Base-by-base conservation (phyloP, 202 grass and related monocot species). In the Digitaria exilis region DNA sequence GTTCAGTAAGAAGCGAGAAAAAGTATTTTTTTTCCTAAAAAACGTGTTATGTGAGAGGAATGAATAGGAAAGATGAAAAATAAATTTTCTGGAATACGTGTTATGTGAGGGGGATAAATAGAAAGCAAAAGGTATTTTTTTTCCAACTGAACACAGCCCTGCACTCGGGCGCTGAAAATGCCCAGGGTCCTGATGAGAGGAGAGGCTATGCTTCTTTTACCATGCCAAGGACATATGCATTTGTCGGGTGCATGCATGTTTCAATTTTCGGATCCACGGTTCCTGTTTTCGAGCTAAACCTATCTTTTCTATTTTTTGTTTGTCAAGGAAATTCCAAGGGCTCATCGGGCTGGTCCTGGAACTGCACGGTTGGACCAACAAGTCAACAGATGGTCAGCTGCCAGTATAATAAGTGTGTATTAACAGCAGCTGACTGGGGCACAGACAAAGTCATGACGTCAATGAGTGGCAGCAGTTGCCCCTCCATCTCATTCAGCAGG, bases 341-440 rank as follows among this genome's bases (percentile, higher is more conserved):
- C 18, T 87, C 64, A 55, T 82, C 71, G 11, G 71, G 24, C 18
- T 87, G 72, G 64, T 87, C 79, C 78, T 41, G 14, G 46, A 30
- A 41, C 35, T 31, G 43, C 71, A 79, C 19, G 25, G 60, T 79
- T 51, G 43, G 44, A 41, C 77, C 77, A 54, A 25, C 29, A 67
- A 51, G 45, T 65, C 77, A 54, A 63, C 26, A 79, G 42, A 24
- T 12, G 56, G 75, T 34, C 76, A 78, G 58, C 28, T 9, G n/a
- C 9, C 56, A 31, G 37, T 31, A 19, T 60, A 76, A 59, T 78
- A 72, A 45, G 48, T 26, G 32, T 50, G 6, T 54, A 43, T 24
- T 15, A 44, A 69, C 50, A 58, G 50, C 54, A 11, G 55, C 39
- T 77, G 37, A 60, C 16, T 66, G 76, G 61, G 61, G 68, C 25